A percentile compares a stretch with the other conserved stretches of the same genome.
Conservation (phyloP, 352 stramenopile species). For the Pelagophyceae sp. region DNA sequence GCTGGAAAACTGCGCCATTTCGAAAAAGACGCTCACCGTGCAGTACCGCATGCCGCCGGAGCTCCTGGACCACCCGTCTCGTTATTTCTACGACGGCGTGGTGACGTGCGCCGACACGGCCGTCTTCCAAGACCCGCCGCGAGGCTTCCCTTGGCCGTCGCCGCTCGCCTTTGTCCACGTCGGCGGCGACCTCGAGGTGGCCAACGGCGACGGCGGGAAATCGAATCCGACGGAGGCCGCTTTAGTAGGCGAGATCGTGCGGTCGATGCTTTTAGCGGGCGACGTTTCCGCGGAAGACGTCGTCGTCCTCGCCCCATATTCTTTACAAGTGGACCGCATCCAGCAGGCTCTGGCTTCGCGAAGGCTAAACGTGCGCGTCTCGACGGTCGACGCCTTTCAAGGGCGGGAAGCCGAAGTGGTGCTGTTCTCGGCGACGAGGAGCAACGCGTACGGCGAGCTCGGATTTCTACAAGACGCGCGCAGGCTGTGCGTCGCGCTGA, state of each 20-base stretch:
- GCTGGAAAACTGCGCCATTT: constrained; percentile 38
- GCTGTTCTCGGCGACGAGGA: constrained; percentile 89
- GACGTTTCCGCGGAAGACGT: constrained; percentile 31
- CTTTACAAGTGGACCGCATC: no score
- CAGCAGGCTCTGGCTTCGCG: no score
- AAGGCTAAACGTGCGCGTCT: no score
- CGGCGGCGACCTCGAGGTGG: constrained; percentile 32
- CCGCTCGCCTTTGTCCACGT: constrained; percentile 47
- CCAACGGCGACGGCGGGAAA: constrained; percentile 36
- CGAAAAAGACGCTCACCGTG: constrained; percentile 33
- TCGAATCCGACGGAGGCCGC: constrained; percentile 43
- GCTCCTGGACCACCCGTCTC: constrained; percentile 41
- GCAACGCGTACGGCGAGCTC: constrained; percentile 58
- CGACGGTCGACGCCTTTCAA: constrained; percentile 96
- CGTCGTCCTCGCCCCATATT: not conserved
- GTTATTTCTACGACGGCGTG: constrained; percentile 47
- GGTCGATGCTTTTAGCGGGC: no score
- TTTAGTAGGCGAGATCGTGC: constrained; percentile 38
- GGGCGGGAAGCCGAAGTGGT: constrained; percentile 97
- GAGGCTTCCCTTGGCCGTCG: constrained; percentile 45
- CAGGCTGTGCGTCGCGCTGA: constrained; percentile 71
- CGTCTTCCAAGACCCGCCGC: constrained; percentile 21
- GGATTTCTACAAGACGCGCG: constrained; percentile 64
- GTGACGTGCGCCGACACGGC: constrained; percentile 32
- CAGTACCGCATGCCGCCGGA: constrained; percentile 47